Base-by-base conservation (phyloP, 2,329 filamentous ascomycete genomes). In the Pseudocercospora ulei region DNA sequence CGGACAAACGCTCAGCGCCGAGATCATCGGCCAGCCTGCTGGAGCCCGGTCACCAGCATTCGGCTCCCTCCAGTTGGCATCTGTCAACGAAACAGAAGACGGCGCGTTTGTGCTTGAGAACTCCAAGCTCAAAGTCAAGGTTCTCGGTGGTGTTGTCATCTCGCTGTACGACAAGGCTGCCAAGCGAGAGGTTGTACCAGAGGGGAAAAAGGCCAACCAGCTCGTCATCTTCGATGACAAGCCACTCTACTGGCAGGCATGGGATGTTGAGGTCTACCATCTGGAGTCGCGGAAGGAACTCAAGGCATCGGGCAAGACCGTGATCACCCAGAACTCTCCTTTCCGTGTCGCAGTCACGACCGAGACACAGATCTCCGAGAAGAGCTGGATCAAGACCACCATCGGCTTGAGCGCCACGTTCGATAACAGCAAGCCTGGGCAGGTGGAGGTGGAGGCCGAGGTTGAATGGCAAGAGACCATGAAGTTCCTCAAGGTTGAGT, bases 401-500 rank as follows among this genome's bases (percentile, higher is more conserved):
- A 82, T 96, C 54, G 86, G 76, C 40, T 72, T 98, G 12, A 71
- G 77, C 2, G 81, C 84, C 1, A 73, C 76, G 8, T 64, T 82
- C 12, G 69, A 76, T 35, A 38, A 37, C 28, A 74, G 75, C 24
- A 67, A 76, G 20, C 72, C 75, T 19, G 80, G 79, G 0, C 78
- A 76, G 48, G 73, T 96, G 9, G 82, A 92, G 49, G 78, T 88
- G 47, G 72, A 76, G 25, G 81, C 80, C 35, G 84, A 92, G 51
- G 83, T 96, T n/a, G 84, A 95, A 58, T 98, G 90, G 90, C 82
- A 80, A 51, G 90, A 98, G 62, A 85, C 77, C 7, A 95, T 90
- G 80, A 93, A 90, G 59, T 96, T 96, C 70, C 73, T 98, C 57
- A 98, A 98, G 69, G 88, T 96, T 35, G 90, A 98, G 61, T 98